Conservation (phyloP, 345 rosid genomes). For the Populus alba region DNA sequence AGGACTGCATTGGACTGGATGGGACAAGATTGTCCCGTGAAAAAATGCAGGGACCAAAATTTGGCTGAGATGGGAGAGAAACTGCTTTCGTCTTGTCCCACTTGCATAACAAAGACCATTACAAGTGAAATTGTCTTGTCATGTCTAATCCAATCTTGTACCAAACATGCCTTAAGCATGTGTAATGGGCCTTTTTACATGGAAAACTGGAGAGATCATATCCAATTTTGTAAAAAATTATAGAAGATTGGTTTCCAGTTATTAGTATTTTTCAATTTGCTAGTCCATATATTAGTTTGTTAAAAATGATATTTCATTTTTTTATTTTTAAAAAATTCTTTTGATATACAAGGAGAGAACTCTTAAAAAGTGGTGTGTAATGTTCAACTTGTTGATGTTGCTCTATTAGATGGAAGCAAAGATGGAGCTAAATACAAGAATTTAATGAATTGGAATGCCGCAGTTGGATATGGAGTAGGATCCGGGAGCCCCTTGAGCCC, state of each 20-base stretch:
- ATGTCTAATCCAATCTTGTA: too few relatives aligned
- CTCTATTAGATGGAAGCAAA: conserved; percentile 51
- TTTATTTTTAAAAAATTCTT: not conserved
- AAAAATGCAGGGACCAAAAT: too few relatives aligned
- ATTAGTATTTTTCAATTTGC: conserved; percentile 2
- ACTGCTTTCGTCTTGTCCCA: too few relatives aligned
- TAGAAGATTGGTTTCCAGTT: not conserved
- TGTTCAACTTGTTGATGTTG: conserved; percentile 17
- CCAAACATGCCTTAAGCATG: not conserved
- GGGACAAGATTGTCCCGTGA: too few relatives aligned
- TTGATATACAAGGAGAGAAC: not conserved
- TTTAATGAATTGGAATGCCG: conserved; percentile 78
- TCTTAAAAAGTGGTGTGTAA: not conserved
- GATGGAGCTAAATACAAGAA: conserved; percentile 49
- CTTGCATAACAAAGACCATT: too few relatives aligned
- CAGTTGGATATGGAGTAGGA: conserved; percentile 82
- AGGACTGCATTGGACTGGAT: too few relatives aligned
- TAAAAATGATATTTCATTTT: not conserved
- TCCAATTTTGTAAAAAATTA: not conserved
- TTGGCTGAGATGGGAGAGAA: too few relatives aligned
- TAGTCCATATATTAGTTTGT: not conserved
- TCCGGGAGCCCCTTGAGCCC: conserved; percentile 83
- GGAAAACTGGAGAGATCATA: not conserved
- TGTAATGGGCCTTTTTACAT: not conserved
- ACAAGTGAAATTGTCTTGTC: too few relatives aligned